Base-by-base conservation (phyloP, 192 early-diverging fungal species). In the Piromyces finnis region DNA sequence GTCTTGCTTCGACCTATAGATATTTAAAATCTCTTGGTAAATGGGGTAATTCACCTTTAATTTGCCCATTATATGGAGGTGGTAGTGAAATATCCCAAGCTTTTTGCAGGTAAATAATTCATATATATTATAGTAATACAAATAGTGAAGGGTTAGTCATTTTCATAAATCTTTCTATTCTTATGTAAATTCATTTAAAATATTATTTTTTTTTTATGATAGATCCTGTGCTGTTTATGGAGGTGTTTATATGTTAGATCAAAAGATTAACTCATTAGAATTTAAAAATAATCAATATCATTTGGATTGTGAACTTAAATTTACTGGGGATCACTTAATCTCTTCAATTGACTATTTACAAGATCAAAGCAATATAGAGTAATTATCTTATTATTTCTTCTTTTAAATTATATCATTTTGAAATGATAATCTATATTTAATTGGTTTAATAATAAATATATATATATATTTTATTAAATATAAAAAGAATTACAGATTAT, bases 191-290 rank as follows among this genome's bases (percentile, higher is more conserved):
- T 79, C n/a, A n/a, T n/a, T n/a, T n/a, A n/a, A n/a, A n/a, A n/a
- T n/a, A n/a, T n/a, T n/a, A n/a, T n/a, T n/a, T 32, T 32, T 32
- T 6, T 32, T 32, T 32, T 9, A 9, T 32, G 30, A 32, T 32
- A 94, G 94, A 82, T 83, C 92, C 9, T 94, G 92, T 51, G 97
- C 97, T 12, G 97, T 98, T 1, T 90, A 94, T 82, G 95, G 95
- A 29, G 95, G 96, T 26, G 92, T 90, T 16, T 98, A 96, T 81
- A 93, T 98, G 81, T 85, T 98, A 29, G 86, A 88, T 37, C 88
- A 91, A 78, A 81, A 83, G 0, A 78, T 93, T 15, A 80, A 82
- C 0, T 68, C 51, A 11, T 68, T 68, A 68, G 51, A 68, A n/a
- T 68, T n/a, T 17, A 68, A n/a, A 9, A 26, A 68, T 4, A n/a